These are phyloP conservation scores for Tulasnella sp. DNA, from an alignment of 768 basidiomycete genomes.

Conservation along the genomic window DNA sequence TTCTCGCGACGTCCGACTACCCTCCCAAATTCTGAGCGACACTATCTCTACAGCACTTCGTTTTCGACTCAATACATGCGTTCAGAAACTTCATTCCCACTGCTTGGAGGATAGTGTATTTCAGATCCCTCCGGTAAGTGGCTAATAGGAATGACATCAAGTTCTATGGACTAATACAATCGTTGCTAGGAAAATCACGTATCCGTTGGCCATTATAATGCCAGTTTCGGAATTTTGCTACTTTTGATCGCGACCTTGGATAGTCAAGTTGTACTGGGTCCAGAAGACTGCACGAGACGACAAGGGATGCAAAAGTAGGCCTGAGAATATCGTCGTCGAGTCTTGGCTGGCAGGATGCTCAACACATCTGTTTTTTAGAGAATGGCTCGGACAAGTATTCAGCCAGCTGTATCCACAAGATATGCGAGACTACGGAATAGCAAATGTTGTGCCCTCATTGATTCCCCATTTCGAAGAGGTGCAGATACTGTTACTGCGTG, in stretches of 20 bases:
- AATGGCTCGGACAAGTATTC: background rate
- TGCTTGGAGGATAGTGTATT: no score
- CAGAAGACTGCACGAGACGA: no score
- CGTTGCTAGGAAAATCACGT: background rate
- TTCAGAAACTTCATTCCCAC: background rate
- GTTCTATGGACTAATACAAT: background rate
- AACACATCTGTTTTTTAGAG: background rate
- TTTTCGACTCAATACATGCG: background rate
- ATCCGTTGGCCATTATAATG: background rate
- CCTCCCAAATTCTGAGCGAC: no score
- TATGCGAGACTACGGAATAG: background rate
- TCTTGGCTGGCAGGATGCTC: background rate
- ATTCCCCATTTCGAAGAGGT: background rate
- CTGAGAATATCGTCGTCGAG: no score
- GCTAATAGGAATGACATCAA: no score
- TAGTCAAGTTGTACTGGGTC: background rate
- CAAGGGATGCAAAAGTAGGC: no score
- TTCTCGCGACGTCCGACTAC: no score
- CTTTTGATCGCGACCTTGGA: background rate
- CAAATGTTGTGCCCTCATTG: background rate
- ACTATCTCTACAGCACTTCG: no score
- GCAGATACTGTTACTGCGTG: background rate
- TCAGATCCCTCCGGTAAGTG: no score
- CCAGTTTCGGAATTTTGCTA: background rate
- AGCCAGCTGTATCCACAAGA: background rate